Conservation (phyloP, 2,329 filamentous ascomycete genomes). For the Chrysoporthe cubensis region DNA sequence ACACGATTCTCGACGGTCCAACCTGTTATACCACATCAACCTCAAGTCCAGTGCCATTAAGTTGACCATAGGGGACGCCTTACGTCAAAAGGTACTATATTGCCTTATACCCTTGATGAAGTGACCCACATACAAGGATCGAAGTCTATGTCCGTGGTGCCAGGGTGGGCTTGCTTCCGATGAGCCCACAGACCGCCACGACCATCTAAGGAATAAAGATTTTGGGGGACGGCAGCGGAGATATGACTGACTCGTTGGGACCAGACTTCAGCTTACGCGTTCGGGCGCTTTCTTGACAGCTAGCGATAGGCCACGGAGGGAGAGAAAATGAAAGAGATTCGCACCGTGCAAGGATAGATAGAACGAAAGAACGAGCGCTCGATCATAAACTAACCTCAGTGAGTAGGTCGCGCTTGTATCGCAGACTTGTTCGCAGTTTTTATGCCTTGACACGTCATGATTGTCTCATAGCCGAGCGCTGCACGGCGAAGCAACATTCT, state of each 20-base stretch:
- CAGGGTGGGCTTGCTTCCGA: not conserved
- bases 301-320: not conserved
- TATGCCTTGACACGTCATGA: not conserved
- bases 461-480: not conserved
- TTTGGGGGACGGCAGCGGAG: too few species aligned
- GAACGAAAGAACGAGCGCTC: not conserved
- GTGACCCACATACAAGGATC: not conserved
- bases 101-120: too few species aligned
- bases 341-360: not conserved
- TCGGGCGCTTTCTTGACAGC: not conserved
- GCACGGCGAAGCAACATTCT: not conserved
- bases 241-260: not conserved
- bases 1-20: not conserved
- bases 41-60: not conserved
- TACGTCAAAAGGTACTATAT: too few species aligned
- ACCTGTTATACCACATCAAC: not conserved
- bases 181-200: not conserved
- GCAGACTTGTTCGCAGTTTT: not conserved
- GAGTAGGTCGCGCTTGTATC: not conserved
- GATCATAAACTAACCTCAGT: not conserved
- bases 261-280: not conserved
- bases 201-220: too few species aligned
- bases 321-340: not conserved
- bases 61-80: not conserved
- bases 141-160: not conserved